phyloP scores from a whole-genome alignment of 371 early-diverging fungal genomes.

The Syncephalis fuscata region DNA sequence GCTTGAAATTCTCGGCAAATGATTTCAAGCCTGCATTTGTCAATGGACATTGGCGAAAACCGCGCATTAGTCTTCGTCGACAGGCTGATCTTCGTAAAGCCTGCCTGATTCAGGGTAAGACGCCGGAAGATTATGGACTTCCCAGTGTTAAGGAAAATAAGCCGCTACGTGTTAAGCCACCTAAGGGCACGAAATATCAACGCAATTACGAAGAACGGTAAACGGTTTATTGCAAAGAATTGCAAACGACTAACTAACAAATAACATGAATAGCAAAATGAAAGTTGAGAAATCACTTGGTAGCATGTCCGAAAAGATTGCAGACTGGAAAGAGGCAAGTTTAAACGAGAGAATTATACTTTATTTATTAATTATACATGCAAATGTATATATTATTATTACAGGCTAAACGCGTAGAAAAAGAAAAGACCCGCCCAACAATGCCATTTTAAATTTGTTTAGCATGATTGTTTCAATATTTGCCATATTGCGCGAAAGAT shows the following conservation, averaged over 20 bases:
- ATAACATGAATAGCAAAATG: constrained; percentile 3
- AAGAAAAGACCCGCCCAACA: not conserved
- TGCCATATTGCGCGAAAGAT: no score
- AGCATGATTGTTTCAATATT: no score
- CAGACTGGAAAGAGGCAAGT: constrained; percentile 21
- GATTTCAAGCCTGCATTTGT: constrained; percentile 6
- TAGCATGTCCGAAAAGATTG: constrained; percentile 23
- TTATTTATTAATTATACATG: not conserved
- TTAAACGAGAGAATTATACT: no score
- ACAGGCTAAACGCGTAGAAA: constrained; percentile 1
- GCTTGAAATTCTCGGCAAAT: not conserved
- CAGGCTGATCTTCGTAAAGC: constrained; percentile 28
- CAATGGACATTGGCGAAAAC: constrained; percentile 17
- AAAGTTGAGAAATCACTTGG: constrained; percentile 17
- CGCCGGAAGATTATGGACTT: constrained; percentile 20
- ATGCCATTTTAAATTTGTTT: constrained; percentile 4
- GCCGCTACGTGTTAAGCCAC: constrained; percentile 14
- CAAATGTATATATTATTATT: not conserved
- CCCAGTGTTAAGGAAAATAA: constrained; percentile 11
- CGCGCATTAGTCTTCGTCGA: constrained; percentile 15
- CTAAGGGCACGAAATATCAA: constrained; percentile 29
- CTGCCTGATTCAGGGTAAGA: constrained; percentile 13
- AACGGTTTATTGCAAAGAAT: not conserved
- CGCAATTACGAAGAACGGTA: constrained; percentile 19
- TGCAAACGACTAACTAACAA: not conserved